phyloP scores from a whole-genome alignment of 2,329 filamentous ascomycete species.

The Monosporascus sp. region DNA sequence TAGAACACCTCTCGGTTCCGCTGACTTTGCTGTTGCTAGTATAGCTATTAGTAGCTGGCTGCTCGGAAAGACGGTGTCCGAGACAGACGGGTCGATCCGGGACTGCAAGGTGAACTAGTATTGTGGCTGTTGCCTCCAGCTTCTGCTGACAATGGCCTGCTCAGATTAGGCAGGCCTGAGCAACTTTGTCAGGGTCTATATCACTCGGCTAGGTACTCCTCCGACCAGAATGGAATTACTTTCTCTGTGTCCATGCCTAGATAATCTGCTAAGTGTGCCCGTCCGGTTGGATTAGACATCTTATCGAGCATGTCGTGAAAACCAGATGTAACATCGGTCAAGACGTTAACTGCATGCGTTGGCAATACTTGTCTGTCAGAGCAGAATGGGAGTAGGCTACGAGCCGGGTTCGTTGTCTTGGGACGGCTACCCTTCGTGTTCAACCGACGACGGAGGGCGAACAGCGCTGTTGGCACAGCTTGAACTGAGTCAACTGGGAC shows the following conservation, averaged over 20 bases:
- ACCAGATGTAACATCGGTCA: conserved; percentile 26
- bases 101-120: too few relatives aligned
- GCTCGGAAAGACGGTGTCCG: too few relatives aligned
- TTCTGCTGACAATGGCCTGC: too few relatives aligned
- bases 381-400: conserved; percentile 30
- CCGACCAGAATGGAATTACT: conserved; percentile 23
- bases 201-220: conserved; percentile 24
- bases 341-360: conserved; percentile 25
- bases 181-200: not conserved
- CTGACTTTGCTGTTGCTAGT: too few relatives aligned
- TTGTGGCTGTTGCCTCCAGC: too few relatives aligned
- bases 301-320: conserved; percentile 26
- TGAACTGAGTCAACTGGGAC: conserved; percentile 35
- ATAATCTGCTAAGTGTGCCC: conserved; percentile 16
- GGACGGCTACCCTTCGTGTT: conserved; percentile 7
- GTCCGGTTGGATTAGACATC: conserved; percentile 15
- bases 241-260: conserved; percentile 23
- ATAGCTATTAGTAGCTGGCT: too few relatives aligned
- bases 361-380: conserved; percentile 20
- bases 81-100: too few relatives aligned
- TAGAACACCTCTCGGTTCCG: too few relatives aligned
- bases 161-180: too few relatives aligned
- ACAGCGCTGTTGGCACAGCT: conserved; percentile 33
- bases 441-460: conserved; percentile 31
- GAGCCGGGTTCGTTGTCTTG: conserved; percentile 14